These are phyloP conservation scores for Hypholoma fasciculare DNA, from an alignment of 768 basidiomycete genomes.

Conservation along the genomic window DNA sequence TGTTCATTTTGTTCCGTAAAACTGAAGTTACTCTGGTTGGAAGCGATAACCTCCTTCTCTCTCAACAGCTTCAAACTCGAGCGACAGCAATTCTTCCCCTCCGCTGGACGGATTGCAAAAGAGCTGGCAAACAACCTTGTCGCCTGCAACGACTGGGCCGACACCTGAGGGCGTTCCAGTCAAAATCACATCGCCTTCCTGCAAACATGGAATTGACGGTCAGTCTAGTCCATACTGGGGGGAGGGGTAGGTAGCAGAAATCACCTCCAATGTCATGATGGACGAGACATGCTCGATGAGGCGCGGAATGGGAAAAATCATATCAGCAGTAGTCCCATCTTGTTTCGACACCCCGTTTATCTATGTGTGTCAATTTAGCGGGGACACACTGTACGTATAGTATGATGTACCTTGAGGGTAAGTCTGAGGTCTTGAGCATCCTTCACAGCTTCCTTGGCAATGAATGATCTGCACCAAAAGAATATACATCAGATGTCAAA, in stretches of 20 bases:
- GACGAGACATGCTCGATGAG: slow-evolving; percentile 91
- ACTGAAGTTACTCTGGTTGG: not conserved
- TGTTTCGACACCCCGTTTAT: slow-evolving; percentile 86
- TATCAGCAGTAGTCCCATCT: slow-evolving; percentile 80
- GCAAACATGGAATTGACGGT: not conserved
- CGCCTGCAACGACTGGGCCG: slow-evolving; percentile 1
- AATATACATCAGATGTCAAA: not conserved
- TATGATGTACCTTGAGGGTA: slow-evolving; percentile 60
- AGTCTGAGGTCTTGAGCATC: slow-evolving; percentile 80
- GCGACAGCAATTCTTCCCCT: slow-evolving; percentile 1
- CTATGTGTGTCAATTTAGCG: slow-evolving; percentile 34
- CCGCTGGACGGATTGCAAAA: not conserved
- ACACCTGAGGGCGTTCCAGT: slow-evolving; percentile 37
- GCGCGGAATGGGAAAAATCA: slow-evolving; percentile 90
- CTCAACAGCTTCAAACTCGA: slow-evolving; percentile 1
- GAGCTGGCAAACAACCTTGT: slow-evolving; percentile 1
- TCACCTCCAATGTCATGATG: slow-evolving; percentile 95
- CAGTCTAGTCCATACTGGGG: not conserved
- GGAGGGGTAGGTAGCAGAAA: slow-evolving; percentile 8
- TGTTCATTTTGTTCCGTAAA: not conserved
- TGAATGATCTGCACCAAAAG: slow-evolving; percentile 57
- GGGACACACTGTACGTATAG: not conserved
- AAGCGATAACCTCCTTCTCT: slow-evolving; percentile 5
- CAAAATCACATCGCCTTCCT: slow-evolving; percentile 92
- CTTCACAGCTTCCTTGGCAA: slow-evolving; percentile 66